Evolutionary conservation across 1,284 basidiomycete species (phyloP).

Genomic region (Flammula alnicola): DNA sequence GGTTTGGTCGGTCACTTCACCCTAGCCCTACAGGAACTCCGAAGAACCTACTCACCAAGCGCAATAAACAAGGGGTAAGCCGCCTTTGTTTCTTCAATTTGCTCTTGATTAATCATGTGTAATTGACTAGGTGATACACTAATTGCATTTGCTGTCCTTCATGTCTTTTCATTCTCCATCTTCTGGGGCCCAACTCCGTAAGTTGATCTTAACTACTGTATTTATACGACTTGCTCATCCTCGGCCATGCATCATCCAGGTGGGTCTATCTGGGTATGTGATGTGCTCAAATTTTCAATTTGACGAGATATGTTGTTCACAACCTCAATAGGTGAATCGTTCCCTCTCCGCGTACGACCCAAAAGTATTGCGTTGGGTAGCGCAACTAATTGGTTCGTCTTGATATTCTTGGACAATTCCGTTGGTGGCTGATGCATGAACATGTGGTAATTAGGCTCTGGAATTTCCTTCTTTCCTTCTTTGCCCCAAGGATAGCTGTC

Average conservation of each 20-base stretch:
- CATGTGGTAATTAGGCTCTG: slow-evolving; percentile 57
- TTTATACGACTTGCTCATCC: too few species aligned
- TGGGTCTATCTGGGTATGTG: slow-evolving; percentile 47
- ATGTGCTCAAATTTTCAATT: slow-evolving; percentile 56
- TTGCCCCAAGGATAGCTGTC: slow-evolving; percentile 66
- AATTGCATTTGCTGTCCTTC: slow-evolving; percentile 78
- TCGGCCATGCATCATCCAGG: slow-evolving; percentile 24
- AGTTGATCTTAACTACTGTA: too few species aligned
- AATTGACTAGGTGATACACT: slow-evolving; percentile 54
- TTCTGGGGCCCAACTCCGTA: slow-evolving; percentile 79
- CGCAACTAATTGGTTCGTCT: slow-evolving; percentile 42
- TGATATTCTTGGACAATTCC: too few species aligned
- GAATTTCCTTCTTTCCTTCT: slow-evolving; percentile 79
- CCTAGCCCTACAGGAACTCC: slow-evolving; percentile 60
- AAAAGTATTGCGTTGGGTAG: slow-evolving; percentile 78
- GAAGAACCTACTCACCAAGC: slow-evolving; percentile 47
- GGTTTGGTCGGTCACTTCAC: slow-evolving; percentile 75
- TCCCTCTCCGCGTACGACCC: slow-evolving; percentile 76
- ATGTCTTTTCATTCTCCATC: slow-evolving; percentile 72
- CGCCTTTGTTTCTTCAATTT: neutral
- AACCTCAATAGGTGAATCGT: slow-evolving; percentile 46
- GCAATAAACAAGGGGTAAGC: slow-evolving; percentile 59
- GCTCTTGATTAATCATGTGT: neutral
- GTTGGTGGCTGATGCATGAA: too few species aligned
- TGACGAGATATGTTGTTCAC: neutral